phyloP scores from a whole-genome alignment of 345 rosid species.

The Murraya paniculata region DNA sequence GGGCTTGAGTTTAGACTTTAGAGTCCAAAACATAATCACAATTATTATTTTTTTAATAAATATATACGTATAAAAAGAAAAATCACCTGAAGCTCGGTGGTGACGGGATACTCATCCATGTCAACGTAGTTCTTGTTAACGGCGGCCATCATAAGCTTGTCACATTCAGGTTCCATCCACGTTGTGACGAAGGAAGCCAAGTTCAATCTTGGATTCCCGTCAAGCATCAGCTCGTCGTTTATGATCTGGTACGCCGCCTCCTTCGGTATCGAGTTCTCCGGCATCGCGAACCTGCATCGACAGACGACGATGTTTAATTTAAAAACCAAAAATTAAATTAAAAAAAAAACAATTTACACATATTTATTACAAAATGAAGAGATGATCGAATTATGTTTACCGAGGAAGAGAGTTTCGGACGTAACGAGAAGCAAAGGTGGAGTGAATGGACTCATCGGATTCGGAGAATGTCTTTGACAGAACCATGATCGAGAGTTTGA shows the following conservation, averaged over 20 bases:
- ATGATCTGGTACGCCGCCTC: conserved; percentile 96
- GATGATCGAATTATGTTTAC: conserved; percentile 15
- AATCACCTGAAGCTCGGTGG: conserved; percentile 80
- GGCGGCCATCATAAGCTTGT: conserved; percentile 86
- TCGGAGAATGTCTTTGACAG: conserved; percentile 60
- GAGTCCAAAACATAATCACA: too few relatives aligned
- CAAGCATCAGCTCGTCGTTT: conserved; percentile 80
- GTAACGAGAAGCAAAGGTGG: conserved; percentile 86
- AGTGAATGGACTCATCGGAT: conserved; percentile 72
- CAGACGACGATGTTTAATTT: background rate
- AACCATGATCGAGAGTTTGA: conserved; percentile 38
- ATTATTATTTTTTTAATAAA: too few relatives aligned
- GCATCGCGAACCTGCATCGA: conserved; percentile 62
- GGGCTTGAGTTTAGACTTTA: too few relatives aligned
- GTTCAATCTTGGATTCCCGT: conserved; percentile 88
- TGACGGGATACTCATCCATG: conserved; percentile 97
- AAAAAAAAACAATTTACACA: background rate
- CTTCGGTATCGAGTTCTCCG: conserved; percentile 84
- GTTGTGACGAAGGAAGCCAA: conserved; percentile 91
- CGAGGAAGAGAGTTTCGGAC: conserved; percentile 75
- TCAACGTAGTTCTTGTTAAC: conserved; percentile 92
- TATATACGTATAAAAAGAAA: background rate
- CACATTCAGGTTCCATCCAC: conserved; percentile 97
- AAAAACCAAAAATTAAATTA: background rate
- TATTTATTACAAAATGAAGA: too few relatives aligned